These are phyloP conservation scores for Prunus davidiana DNA, from an alignment of 306 rosid genomes.

Conservation along the genomic window DNA sequence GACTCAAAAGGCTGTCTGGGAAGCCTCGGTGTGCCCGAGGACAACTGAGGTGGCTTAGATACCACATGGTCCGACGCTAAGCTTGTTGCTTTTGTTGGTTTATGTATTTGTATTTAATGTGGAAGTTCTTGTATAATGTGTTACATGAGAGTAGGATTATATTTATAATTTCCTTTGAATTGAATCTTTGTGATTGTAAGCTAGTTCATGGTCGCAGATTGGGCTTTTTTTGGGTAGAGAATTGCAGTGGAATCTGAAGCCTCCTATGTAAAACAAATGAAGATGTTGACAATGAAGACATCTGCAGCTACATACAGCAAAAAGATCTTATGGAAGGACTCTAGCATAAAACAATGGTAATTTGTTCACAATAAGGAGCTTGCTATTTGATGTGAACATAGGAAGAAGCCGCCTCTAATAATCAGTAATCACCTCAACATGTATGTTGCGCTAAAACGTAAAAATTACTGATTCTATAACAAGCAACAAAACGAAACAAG, in stretches of 20 bases:
- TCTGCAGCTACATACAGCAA: too few relatives aligned
- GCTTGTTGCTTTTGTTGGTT: neutral
- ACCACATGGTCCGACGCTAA: constrained; percentile 2
- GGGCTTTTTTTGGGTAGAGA: too few relatives aligned
- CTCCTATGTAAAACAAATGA: too few relatives aligned
- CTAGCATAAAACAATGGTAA: too few relatives aligned
- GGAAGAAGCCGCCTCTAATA: neutral
- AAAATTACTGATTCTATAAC: constrained; percentile 25
- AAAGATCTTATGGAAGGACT: neutral
- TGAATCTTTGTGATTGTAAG: too few relatives aligned
- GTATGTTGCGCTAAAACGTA: constrained; percentile 1
- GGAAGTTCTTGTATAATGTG: neutral
- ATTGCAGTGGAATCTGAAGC: too few relatives aligned
- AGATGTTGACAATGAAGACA: too few relatives aligned
- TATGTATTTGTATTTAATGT: neutral
- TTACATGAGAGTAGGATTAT: neutral
- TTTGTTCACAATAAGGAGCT: neutral
- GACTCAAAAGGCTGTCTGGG: constrained; percentile 23
- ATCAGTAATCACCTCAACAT: neutral
- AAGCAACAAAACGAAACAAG: constrained; percentile 7
- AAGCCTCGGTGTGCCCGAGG: constrained; percentile 8
- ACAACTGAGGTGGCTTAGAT: constrained; percentile 2
- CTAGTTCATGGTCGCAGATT: too few relatives aligned
- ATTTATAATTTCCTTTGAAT: too few relatives aligned
- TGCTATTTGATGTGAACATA: neutral